Percentiles rank a stretch among this genome's conserved stretches.
These are phyloP conservation scores for Claviceps lovelessii DNA, from an alignment of 2,329 filamentous ascomycete species.

Conservation along the genomic window DNA sequence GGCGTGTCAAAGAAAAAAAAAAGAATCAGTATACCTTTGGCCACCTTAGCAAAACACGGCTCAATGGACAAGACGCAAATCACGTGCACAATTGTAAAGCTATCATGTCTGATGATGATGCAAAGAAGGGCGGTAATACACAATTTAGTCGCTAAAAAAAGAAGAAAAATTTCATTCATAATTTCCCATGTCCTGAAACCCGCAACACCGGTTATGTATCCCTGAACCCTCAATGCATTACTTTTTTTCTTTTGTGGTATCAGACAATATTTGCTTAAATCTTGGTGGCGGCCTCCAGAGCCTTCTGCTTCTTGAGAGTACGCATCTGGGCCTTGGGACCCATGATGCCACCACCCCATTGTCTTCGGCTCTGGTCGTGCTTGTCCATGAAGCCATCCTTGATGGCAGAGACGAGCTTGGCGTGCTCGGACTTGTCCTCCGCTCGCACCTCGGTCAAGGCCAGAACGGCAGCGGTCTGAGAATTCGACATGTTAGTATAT, in stretches of 20 bases:
- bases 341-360: constrained; percentile 99
- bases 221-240: constrained; percentile 25
- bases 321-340: constrained; percentile 76
- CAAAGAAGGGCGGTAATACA: constrained; percentile 7
- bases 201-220: constrained; percentile 23
- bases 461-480: constrained; percentile 81
- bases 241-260: constrained; percentile 16
- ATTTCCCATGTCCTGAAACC: constrained; percentile 27
- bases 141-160: constrained; percentile 17
- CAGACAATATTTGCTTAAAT: constrained; percentile 49
- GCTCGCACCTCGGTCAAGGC: constrained; percentile 92
- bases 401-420: constrained; percentile 89
- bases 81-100: neutral
- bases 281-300: constrained; percentile 88
- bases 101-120: neutral
- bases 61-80: neutral
- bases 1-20: too few species aligned
- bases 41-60: too few species aligned
- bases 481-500: neutral
- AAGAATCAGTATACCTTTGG: too few species aligned
- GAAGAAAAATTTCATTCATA: constrained; percentile 25
- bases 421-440: constrained; percentile 96
- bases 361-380: constrained; percentile 77
- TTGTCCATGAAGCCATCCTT: constrained; percentile 98
- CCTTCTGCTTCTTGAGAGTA: constrained; percentile 81